Base-by-base conservation (phyloP, 805 yeast genomes). In the Isabelozyma pseudorhagii region DNA sequence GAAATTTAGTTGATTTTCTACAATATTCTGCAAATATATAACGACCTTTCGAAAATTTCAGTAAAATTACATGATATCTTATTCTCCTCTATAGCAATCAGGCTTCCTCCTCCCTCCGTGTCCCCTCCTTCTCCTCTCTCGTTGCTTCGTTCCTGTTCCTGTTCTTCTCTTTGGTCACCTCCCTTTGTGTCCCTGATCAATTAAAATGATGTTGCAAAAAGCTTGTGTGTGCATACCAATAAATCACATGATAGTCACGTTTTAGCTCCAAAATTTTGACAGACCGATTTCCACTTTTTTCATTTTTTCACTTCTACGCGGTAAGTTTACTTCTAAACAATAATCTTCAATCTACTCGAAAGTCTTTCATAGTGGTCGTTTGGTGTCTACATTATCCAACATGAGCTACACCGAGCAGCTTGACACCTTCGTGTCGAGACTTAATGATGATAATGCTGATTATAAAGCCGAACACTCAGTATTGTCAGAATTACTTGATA, bases 401-500 rank as follows among this genome's bases (percentile, higher is more conserved):
- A 76, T 77, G 81, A 67, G 78, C 27, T 75, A 77, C 59, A 68
- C 72, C 42, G 71, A 74, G 18, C 91, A 85, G 63, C 76, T 87
- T 44, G 92, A 85, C 60, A 75, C 82, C 45, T 84, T 88, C 66
- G 89, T 83, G 51, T 67, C 81, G 49, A 77, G 87, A 60, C 79
- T 89, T 50, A 83, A 78, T 50, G 83, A 78, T 44, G 67, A 66
- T 44, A 71, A 75, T 48, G 67, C 72, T 45, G 92, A 85, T 62
- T 76, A 77, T 54, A 79, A 80, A 53, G 71, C 80, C 9, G 84
- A 83, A 56, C 86, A 87, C 54, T 74, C 91, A 0, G 80, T 83
- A 7, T 79, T 90, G 40, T 83, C 91, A 4, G 97, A 93, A 66
- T 73, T 93, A 42, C 80, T 94, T 52, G 98, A 93, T 66, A 81